Evolutionary conservation across 257 asterid species (phyloP), one percentile per base, ranked within the genome.

Genomic region (Capsicum baccatum): DNA sequence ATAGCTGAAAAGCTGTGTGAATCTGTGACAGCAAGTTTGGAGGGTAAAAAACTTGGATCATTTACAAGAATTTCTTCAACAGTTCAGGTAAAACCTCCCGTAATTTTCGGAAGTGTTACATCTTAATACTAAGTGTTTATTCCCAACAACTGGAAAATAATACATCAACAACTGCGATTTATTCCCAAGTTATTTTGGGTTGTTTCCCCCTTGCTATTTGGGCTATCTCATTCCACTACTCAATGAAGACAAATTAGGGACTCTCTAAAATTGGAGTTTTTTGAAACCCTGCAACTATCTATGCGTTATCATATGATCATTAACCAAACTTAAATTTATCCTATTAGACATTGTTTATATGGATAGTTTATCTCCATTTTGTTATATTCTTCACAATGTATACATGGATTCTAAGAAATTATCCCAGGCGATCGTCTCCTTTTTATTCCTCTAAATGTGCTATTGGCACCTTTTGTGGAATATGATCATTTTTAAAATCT

Each of bases 1-100:
- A 96, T 96, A 86, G 97, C 99, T 79, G 98, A 93, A 88, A 94
- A 96, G 87, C 95, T 96, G 42, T 96, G 98, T 88, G 97, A 94
- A 85, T 94, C 99, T 5, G 99, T 96, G 47, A 96, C 98, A 19
- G 96, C 95, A 87, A 93, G 99, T 85, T 93, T 94, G 13, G 98
- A 92, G 92, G 99, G 99, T 19, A 96, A 94, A 90, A 93, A 86
- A 83, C 92, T 88, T n/a, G 98, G 94, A 74, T 94, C 98, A 44
- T 96, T 96, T 87, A 93, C 99, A 7, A 92, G 98, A 87, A 88
- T 96, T 81, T 96, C 99, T 83, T 93, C 99, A 14, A 96, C 94
- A 8, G 99, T 92, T 81, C 96, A 92, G 98, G 99, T 94, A 91
- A 79, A 60, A 60, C 68, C 37, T 60, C 64, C 11, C 10, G 2